These are phyloP conservation scores for Candida freyschussii DNA, from an alignment of 1,139 yeast genomes.

Conservation along the genomic window DNA sequence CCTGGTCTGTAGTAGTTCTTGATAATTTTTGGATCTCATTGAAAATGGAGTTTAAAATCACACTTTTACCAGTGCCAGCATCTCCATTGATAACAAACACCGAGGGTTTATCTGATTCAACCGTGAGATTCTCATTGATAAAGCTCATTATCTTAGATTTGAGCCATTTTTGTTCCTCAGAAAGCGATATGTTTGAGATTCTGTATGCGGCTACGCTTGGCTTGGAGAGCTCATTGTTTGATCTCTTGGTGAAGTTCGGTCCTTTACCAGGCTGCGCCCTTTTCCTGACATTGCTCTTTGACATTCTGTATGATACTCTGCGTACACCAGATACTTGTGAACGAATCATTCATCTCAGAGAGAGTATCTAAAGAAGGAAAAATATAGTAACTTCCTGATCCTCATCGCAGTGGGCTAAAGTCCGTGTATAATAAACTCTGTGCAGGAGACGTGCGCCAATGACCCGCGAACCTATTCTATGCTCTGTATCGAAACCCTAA, in stretches of 20 bases:
- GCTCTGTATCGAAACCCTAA: too few species aligned
- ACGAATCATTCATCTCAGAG: slow-evolving; percentile 1
- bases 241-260: slow-evolving; percentile 6
- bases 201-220: slow-evolving; percentile 29
- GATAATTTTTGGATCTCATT: slow-evolving; percentile 32
- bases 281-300: neutral
- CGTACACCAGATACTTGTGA: too few species aligned
- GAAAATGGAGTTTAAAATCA: slow-evolving; percentile 28
- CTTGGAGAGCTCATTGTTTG: slow-evolving; percentile 6
- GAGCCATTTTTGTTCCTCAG: slow-evolving; percentile 31
- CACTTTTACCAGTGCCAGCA: slow-evolving; percentile 33
- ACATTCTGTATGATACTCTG: neutral
- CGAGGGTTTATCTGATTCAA: slow-evolving; percentile 23
- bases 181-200: slow-evolving; percentile 30
- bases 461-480: too few species aligned
- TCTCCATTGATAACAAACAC: slow-evolving; percentile 37
- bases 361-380: neutral
- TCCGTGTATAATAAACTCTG: too few species aligned
- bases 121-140: slow-evolving; percentile 24
- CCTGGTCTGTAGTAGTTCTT: slow-evolving; percentile 20
- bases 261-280: slow-evolving; percentile 1
- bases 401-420: slow-evolving; percentile 2
- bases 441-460: too few species aligned
- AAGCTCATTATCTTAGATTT: slow-evolving; percentile 28
- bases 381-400: neutral